A percentile compares a stretch with the other conserved stretches of the same genome.
phyloP scores from a whole-genome alignment of 768 basidiomycete species.

The Leucocoprinus birnbaumii region DNA sequence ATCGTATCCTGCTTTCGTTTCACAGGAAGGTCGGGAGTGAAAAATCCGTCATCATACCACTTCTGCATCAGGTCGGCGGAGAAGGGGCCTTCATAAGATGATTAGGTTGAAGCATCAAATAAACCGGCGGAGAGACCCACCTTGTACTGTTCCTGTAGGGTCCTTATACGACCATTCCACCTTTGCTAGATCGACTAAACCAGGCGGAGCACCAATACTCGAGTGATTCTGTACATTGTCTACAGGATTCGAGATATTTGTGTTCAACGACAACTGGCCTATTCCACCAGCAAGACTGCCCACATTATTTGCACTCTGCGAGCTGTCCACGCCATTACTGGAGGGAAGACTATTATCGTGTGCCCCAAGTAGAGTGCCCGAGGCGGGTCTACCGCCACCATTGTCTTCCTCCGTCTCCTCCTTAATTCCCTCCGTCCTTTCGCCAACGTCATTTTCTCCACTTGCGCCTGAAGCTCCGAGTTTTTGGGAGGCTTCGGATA shows the following conservation, averaged over 20 bases:
- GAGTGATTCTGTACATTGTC: slow-evolving; percentile 6
- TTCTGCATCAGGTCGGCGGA: slow-evolving; percentile 88
- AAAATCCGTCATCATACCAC: slow-evolving; percentile 92
- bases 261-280: slow-evolving; percentile 10
- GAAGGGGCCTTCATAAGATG: slow-evolving; percentile 69
- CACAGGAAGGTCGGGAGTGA: slow-evolving; percentile 78
- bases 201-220: slow-evolving; percentile 37
- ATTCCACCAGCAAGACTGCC: slow-evolving; percentile 2
- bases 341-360: neutral
- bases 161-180: slow-evolving; percentile 93
- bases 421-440: slow-evolving; percentile 46
- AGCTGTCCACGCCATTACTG: slow-evolving; percentile 1
- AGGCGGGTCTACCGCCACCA: slow-evolving; percentile 13
- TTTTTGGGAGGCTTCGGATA: slow-evolving; percentile 55
- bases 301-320: neutral
- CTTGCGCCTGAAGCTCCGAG: slow-evolving; percentile 20
- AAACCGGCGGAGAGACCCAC: slow-evolving; percentile 30
- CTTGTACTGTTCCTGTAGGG: slow-evolving; percentile 89
- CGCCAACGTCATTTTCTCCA: slow-evolving; percentile 35
- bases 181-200: slow-evolving; percentile 48
- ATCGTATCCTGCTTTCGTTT: slow-evolving; percentile 72
- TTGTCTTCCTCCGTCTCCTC: slow-evolving; percentile 56
- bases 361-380: slow-evolving; percentile 4
- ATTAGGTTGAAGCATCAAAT: neutral
- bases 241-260: slow-evolving; percentile 2